Percentiles rank a stretch among this genome's conserved stretches.
These are phyloP conservation scores for Alisma plantagoaquatica DNA, from an alignment of 106 monocot genomes.

Conservation along the genomic window DNA sequence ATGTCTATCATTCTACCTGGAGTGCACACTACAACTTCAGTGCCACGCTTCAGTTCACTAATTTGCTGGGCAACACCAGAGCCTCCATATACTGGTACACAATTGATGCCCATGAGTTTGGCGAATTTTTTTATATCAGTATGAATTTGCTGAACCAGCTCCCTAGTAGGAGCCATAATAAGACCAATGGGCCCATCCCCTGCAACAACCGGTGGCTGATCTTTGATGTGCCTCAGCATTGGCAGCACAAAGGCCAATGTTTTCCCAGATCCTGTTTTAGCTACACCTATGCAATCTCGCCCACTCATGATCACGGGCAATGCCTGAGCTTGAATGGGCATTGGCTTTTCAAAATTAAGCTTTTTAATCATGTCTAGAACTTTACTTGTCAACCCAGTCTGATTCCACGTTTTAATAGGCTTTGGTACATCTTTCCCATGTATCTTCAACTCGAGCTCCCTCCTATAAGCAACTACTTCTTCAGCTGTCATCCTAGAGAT, in stretches of 20 bases:
- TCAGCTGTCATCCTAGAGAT: conserved; percentile 65
- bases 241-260: conserved; percentile 93
- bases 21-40: conserved; percentile 98
- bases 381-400: conserved; percentile 79
- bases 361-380: conserved; percentile 84
- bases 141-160: conserved; percentile 93
- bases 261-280: conserved; percentile 98
- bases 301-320: conserved; percentile 94
- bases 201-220: conserved; percentile 74
- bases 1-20: conserved; percentile 99
- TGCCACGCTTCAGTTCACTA: conserved; percentile 85
- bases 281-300: conserved; percentile 91
- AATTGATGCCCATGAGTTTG: conserved; percentile 56
- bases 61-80: conserved; percentile 99
- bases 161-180: conserved; percentile 95
- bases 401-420: conserved; percentile 90
- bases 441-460: conserved; percentile 78
- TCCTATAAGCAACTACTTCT: conserved; percentile 57
- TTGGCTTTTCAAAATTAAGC: conserved; percentile 83
- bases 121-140: conserved; percentile 88
- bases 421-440: conserved; percentile 97
- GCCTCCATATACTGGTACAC: conserved; percentile 93
- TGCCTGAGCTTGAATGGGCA: conserved; percentile 94
- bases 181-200: conserved; percentile 96
- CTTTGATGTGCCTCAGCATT: conserved; percentile 95